These are phyloP conservation scores for Aureobasidium sp. DNA, from an alignment of 2,329 filamentous ascomycete species.

Conservation along the genomic window DNA sequence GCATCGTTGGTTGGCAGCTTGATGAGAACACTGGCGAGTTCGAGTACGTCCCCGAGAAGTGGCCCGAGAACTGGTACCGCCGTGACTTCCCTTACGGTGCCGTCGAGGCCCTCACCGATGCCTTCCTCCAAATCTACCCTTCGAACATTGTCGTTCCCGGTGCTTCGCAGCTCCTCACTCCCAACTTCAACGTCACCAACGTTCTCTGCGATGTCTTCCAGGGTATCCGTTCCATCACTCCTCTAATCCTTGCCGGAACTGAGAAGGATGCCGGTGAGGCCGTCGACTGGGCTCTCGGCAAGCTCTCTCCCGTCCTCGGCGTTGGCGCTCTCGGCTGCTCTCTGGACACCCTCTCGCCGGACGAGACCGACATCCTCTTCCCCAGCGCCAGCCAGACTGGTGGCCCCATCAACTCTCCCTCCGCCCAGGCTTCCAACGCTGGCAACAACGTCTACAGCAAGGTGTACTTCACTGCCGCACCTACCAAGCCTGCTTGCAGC, in stretches of 20 bases:
- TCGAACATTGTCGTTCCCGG: slow-evolving; percentile 28
- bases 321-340: slow-evolving; percentile 31
- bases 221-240: slow-evolving; percentile 32
- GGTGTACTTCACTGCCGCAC: slow-evolving; percentile 28
- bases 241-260: slow-evolving; percentile 26
- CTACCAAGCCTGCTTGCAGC: slow-evolving; percentile 15
- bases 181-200: slow-evolving; percentile 27
- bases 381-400: slow-evolving; percentile 25
- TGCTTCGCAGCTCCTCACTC: slow-evolving; percentile 27
- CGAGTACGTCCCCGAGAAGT: slow-evolving; percentile 26
- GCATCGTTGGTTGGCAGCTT: slow-evolving; percentile 25
- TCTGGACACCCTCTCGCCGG: slow-evolving; percentile 22
- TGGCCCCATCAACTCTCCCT: slow-evolving; percentile 27
- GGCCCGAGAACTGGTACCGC: slow-evolving; percentile 27
- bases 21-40: slow-evolving; percentile 23
- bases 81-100: slow-evolving; percentile 25
- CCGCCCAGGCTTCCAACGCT: slow-evolving; percentile 22
- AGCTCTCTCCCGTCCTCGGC: slow-evolving; percentile 26
- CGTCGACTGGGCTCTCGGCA: slow-evolving; percentile 27
- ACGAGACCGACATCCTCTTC: slow-evolving; percentile 23
- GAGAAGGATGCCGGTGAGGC: slow-evolving; percentile 21
- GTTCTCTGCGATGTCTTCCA: slow-evolving; percentile 32
- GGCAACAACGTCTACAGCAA: slow-evolving; percentile 33
- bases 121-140: slow-evolving; percentile 29
- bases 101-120: slow-evolving; percentile 28